Percentiles rank a stretch among this genome's conserved stretches.
These are phyloP conservation scores for Rasamsonia emersonii DNA, from an alignment of 2,329 filamentous ascomycete species.

Conservation along the genomic window DNA sequence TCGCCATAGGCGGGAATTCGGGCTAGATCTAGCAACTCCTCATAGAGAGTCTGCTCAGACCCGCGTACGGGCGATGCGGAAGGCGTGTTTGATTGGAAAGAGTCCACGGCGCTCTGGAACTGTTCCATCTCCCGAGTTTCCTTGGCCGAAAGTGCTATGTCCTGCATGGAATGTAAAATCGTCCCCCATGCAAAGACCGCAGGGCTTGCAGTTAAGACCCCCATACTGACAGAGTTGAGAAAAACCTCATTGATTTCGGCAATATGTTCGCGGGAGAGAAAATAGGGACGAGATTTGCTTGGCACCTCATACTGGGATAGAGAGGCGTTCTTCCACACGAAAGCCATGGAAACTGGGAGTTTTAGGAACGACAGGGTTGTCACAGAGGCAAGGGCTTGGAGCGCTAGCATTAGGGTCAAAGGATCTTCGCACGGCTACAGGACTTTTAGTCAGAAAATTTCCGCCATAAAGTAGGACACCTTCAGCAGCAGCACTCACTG, in stretches of 20 bases:
- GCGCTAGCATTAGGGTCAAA: constrained; percentile 37
- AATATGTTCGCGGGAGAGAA: constrained; percentile 62
- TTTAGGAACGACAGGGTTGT: constrained; percentile 67
- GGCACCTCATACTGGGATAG: constrained; percentile 16
- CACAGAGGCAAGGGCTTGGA: constrained; percentile 62
- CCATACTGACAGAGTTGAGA: constrained; percentile 47
- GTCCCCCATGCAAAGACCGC: constrained; percentile 75
- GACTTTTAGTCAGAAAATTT: too few relatives aligned
- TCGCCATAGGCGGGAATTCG: constrained; percentile 31
- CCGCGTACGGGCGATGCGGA: constrained; percentile 19
- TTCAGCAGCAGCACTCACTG: constrained; percentile 39
- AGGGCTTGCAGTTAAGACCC: constrained; percentile 58
- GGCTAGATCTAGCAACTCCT: constrained; percentile 40
- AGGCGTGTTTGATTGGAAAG: constrained; percentile 29
- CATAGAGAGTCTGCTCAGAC: constrained; percentile 35
- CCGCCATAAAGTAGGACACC: too few relatives aligned
- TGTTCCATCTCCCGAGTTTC: constrained; percentile 43
- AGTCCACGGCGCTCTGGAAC: constrained; percentile 32
- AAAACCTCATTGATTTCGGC: constrained; percentile 66
- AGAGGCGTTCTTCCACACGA: constrained; percentile 31
- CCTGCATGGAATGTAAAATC: constrained; percentile 61
- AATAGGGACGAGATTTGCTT: constrained; percentile 48
- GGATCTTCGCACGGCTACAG: constrained; percentile 33
- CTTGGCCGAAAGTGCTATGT: constrained; percentile 53
- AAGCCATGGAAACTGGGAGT: constrained; percentile 51